These are phyloP conservation scores for Pelargonium nanum DNA, from an alignment of 345 rosid genomes.

Conservation along the genomic window DNA sequence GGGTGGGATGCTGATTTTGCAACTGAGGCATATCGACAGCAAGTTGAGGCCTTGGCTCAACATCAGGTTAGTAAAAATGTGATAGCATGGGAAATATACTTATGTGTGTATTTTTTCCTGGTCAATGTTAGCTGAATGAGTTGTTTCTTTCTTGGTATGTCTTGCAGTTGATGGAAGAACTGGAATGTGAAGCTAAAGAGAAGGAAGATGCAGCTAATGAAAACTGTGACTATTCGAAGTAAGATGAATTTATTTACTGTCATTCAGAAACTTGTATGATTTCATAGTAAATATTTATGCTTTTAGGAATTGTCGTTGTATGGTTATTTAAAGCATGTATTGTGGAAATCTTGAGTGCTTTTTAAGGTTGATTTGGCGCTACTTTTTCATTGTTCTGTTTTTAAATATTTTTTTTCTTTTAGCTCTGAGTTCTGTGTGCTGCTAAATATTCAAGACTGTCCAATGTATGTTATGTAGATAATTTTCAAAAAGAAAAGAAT, in stretches of 20 bases:
- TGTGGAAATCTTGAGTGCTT: neutral
- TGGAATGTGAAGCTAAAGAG: constrained; percentile 81
- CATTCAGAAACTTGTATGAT: neutral
- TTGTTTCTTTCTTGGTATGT: constrained; percentile 15
- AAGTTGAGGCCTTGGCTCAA: constrained; percentile 88
- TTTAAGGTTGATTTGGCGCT: neutral
- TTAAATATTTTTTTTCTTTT: too few species aligned
- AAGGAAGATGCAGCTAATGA: constrained; percentile 61
- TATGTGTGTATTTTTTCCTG: constrained; percentile 6
- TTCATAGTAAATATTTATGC: neutral
- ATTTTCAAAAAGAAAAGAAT: neutral
- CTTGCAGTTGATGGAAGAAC: constrained; percentile 78
- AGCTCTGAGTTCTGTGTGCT: neutral
- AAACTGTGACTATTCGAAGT: constrained; percentile 37
- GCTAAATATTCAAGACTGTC: neutral
- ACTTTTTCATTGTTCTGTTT: neutral
- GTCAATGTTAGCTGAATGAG: constrained; percentile 1
- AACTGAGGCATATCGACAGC: constrained; percentile 96
- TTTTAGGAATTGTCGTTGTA: neutral
- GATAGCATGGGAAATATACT: neutral
- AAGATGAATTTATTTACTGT: constrained; percentile 27
- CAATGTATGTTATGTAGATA: neutral
- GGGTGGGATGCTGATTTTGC: constrained; percentile 99
- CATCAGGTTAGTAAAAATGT: constrained; percentile 55
- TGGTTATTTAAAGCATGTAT: neutral